Evolutionary conservation across 2,329 filamentous ascomycete genomes (phyloP).

Genomic region (Westerdykella sp.): DNA sequence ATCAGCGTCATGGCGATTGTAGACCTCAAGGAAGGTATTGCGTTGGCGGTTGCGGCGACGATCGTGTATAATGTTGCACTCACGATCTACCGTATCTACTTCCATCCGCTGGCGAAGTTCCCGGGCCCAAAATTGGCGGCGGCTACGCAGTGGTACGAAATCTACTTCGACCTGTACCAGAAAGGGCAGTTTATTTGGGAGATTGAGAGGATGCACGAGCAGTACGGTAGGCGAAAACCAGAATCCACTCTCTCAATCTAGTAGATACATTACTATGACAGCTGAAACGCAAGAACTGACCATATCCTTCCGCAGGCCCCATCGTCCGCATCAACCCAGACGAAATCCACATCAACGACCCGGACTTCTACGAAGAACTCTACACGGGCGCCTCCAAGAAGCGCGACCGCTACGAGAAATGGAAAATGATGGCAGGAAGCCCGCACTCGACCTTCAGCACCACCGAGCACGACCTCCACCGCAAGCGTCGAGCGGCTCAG

Average conservation of each 20-base stretch:
- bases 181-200: neutral
- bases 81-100: neutral
- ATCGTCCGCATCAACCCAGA: slow-evolving; percentile 10
- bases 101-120: slow-evolving; percentile 1
- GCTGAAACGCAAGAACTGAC: neutral
- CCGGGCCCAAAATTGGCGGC: slow-evolving; percentile 4
- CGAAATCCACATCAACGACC: slow-evolving; percentile 8
- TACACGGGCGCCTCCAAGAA: slow-evolving; percentile 4
- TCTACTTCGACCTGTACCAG: neutral
- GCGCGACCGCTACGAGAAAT: neutral
- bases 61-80: neutral
- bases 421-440: slow-evolving; percentile 14
- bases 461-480: slow-evolving; percentile 26
- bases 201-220: slow-evolving; percentile 11
- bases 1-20: too few species aligned
- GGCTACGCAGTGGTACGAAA: slow-evolving; percentile 1
- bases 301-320: slow-evolving; percentile 1
- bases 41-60: neutral
- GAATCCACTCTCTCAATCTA: too few species aligned
- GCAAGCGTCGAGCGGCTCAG: slow-evolving; percentile 24
- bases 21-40: too few species aligned
- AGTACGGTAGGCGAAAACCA: slow-evolving; percentile 7
- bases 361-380: slow-evolving; percentile 10
- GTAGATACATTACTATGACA: too few species aligned
- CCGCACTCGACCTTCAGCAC: slow-evolving; percentile 15